phyloP scores from a whole-genome alignment of 345 rosid genomes.

The Lagerstroemia speciosa region DNA sequence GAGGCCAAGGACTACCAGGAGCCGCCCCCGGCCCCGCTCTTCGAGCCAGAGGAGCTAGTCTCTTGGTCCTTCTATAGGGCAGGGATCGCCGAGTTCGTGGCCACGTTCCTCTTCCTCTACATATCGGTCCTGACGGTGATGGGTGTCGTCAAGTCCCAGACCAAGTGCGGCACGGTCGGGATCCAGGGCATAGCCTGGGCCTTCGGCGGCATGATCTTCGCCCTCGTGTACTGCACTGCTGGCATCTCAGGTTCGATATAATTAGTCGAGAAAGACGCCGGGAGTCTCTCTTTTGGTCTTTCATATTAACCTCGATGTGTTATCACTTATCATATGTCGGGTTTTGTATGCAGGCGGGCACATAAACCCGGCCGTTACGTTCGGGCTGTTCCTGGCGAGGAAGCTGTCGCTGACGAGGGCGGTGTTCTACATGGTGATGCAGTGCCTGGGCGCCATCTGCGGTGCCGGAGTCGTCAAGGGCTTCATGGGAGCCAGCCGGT shows the following conservation, averaged over 20 bases:
- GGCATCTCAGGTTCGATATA: slow-evolving; percentile 20
- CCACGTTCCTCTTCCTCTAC: slow-evolving; percentile 19
- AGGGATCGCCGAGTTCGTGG: slow-evolving; percentile 23
- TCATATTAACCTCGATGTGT: no score
- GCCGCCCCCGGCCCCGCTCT: slow-evolving; percentile 21
- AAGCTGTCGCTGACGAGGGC: slow-evolving; percentile 27
- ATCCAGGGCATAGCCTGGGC: slow-evolving; percentile 30
- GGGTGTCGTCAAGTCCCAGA: slow-evolving; percentile 17
- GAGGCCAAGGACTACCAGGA: slow-evolving; percentile 21
- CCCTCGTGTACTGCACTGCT: slow-evolving; percentile 24
- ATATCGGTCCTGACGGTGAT: slow-evolving; percentile 22
- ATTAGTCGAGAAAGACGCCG: no score
- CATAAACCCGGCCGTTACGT: slow-evolving; percentile 24
- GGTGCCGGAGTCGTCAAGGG: slow-evolving; percentile 25
- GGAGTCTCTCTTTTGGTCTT: no score
- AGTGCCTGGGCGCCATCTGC: slow-evolving; percentile 21
- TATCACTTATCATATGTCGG: no score
- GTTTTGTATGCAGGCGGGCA: slow-evolving; percentile 17
- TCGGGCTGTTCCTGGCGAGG: slow-evolving; percentile 22
- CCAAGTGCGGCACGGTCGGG: slow-evolving; percentile 23
- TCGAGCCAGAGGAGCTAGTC: slow-evolving; percentile 17
- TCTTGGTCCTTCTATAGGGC: slow-evolving; percentile 24
- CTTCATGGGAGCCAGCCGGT: slow-evolving; percentile 11
- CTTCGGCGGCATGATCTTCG: slow-evolving; percentile 29
- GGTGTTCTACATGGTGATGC: slow-evolving; percentile 23